Conservation (phyloP, 1,139 yeast genomes). For the Nadsonia starkeyi-henricii region DNA sequence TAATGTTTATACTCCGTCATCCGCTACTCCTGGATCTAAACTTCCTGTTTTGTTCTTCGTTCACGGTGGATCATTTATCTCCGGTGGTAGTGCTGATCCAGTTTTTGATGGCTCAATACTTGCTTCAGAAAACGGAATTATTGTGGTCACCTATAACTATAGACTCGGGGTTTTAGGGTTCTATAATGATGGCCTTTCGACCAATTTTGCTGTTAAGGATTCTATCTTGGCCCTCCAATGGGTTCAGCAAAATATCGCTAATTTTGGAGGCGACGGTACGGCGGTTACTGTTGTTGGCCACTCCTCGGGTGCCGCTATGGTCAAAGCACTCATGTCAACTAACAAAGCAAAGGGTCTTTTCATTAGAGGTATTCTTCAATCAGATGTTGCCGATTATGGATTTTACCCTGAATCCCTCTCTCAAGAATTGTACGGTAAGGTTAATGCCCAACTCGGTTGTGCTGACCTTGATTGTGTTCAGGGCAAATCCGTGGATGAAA, state of each 20-base stretch:
- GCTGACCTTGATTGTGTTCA: slow-evolving; percentile 13
- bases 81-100: slow-evolving; percentile 22
- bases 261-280: slow-evolving; percentile 25
- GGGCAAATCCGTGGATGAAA: slow-evolving; percentile 8
- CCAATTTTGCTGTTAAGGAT: slow-evolving; percentile 25
- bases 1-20: slow-evolving; percentile 17
- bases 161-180: slow-evolving; percentile 26
- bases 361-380: slow-evolving; percentile 19
- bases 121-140: slow-evolving; percentile 19
- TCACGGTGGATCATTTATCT: slow-evolving; percentile 27
- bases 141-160: slow-evolving; percentile 27
- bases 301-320: slow-evolving; percentile 25
- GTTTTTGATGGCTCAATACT: slow-evolving; percentile 21
- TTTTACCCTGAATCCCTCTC: slow-evolving; percentile 12
- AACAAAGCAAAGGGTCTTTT: slow-evolving; percentile 15
- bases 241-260: slow-evolving; percentile 23
- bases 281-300: slow-evolving; percentile 26
- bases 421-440: not conserved
- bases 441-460: slow-evolving; percentile 12
- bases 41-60: slow-evolving; percentile 26
- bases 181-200: slow-evolving; percentile 16
- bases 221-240: slow-evolving; percentile 23
- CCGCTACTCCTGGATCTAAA: not conserved
- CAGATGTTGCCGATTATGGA: slow-evolving; percentile 20
- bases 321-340: slow-evolving; percentile 17